Conservation (phyloP, 129 eudicot species). For the Flaveria brownii region DNA sequence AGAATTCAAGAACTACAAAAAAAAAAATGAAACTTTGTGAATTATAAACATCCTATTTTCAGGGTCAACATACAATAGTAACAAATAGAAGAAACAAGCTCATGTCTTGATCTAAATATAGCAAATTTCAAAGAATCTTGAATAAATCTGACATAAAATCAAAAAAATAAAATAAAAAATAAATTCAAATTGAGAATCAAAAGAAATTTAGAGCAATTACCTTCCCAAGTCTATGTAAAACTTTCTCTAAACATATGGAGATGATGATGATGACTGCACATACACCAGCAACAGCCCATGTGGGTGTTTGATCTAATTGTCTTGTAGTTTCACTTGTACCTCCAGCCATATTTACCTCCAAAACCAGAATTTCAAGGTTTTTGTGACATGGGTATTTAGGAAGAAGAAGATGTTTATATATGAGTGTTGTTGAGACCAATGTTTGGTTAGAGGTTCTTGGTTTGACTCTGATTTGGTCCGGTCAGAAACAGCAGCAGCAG, state of each 20-base stretch:
- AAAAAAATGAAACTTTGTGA: neutral
- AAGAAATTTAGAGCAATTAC: constrained; percentile 30
- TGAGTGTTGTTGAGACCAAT: neutral
- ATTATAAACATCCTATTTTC: neutral
- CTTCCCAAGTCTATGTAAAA: constrained; percentile 64
- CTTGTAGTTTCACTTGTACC: constrained; percentile 34
- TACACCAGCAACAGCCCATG: constrained; percentile 95
- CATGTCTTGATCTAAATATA: neutral
- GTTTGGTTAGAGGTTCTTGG: neutral
- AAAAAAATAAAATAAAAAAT: neutral
- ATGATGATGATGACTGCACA: constrained; percentile 76
- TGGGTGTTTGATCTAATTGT: constrained; percentile 74
- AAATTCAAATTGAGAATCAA: neutral
- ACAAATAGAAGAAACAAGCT: neutral
- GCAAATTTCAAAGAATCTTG: neutral
- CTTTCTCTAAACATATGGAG: constrained; percentile 59
- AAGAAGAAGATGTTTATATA: neutral
- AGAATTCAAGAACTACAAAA: neutral
- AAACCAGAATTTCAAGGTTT: neutral
- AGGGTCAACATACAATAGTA: neutral
- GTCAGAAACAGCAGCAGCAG: neutral
- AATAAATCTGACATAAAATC: neutral
- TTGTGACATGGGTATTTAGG: neutral
- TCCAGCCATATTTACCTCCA: constrained; percentile 40
- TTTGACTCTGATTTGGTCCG: neutral